Evolutionary conservation across 1,284 basidiomycete genomes (phyloP).

Genomic region (Marasmius fiardii): DNA sequence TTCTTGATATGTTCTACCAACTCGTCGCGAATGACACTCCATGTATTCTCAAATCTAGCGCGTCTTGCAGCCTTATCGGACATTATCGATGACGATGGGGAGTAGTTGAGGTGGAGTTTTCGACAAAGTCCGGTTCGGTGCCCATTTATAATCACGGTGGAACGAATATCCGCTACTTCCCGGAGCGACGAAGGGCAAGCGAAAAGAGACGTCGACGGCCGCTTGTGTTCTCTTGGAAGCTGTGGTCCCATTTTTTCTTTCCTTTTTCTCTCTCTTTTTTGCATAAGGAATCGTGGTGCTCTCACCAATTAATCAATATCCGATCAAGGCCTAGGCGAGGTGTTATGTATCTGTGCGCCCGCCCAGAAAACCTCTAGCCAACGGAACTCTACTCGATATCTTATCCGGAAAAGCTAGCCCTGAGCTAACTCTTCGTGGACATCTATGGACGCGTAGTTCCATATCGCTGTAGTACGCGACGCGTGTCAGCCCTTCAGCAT

Average conservation of each 20-base stretch:
- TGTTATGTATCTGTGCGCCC: no score
- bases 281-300: not conserved
- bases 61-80: conserved; percentile 40
- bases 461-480: no score
- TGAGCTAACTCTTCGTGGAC: no score
- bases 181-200: no score
- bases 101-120: not conserved
- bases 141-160: not conserved
- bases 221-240: not conserved
- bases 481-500: no score
- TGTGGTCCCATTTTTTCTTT: not conserved
- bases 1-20: conserved; percentile 61
- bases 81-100: conserved; percentile 1
- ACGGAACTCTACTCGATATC: no score
- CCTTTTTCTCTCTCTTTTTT: not conserved
- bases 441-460: not conserved
- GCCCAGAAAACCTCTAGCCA: no score
- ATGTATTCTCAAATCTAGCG: conserved; percentile 51
- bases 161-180: not conserved
- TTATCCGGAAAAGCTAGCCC: no score
- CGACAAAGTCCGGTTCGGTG: not conserved
- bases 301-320: no score
- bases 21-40: conserved; percentile 50
- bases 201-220: no score
- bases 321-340: no score